Base-by-base conservation (phyloP, 345 rosid species). In the Salix brachista region DNA sequence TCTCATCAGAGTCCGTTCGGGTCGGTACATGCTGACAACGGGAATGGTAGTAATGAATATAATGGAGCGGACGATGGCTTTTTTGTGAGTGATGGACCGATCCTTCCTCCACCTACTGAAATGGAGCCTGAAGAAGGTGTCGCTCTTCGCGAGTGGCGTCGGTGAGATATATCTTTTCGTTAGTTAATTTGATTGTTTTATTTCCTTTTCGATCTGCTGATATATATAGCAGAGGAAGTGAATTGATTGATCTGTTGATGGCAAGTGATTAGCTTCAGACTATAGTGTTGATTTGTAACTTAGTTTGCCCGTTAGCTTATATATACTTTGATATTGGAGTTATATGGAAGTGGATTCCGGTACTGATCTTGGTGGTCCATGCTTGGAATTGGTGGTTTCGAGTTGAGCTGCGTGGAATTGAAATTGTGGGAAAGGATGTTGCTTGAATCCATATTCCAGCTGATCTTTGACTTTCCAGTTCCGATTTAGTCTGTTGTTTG, bases 101-200 rank as follows among this genome's bases (percentile, higher is more conserved):
- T 91, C 74, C 93, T 91, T 76, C 96, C 93, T 64, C 90, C 92
- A 26, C 96, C 92, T 18, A 34, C 72, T 54, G 93, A 91, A 76
- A 84, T 91, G 93, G 84, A 71, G 79, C 76, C 89, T 3, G 96
- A 91, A 78, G 91, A 88, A 83, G 94, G 93, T 14, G 81, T 67
- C 52, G 89, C 87, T 65, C 87, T 91, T 61, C 92, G 92, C 39
- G 94, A 91, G 78, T 91, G 96, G 96, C 90, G 96, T 39, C 91
- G 92, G 96, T 91, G 67, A 90, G 92, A 54, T 41, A 65, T 67
- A 42, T 66, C 30, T 11, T 1, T 23, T 58, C 64, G 25, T n/a
- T 23, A 3, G 37, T 42, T 75, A 3, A 75, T 37, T 74, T 23
- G 19, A 23, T 18, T 67, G 23, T 78, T 36, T 28, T 41, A 25